phyloP scores from a whole-genome alignment of 768 basidiomycete genomes.

The Pleurotus sapidus region DNA sequence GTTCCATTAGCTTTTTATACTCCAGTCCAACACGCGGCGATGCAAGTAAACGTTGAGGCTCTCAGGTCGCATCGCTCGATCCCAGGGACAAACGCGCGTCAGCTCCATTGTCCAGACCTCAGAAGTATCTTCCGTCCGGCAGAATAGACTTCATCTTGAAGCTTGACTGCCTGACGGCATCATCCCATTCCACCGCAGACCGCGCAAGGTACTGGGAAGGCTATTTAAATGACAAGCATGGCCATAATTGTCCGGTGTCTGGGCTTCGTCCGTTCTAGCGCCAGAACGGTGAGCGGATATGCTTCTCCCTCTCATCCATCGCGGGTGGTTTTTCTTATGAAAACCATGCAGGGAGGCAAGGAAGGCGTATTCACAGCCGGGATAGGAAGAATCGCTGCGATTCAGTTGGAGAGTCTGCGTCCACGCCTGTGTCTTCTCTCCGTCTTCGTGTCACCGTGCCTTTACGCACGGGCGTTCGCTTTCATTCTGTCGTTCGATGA shows the following conservation, averaged over 20 bases:
- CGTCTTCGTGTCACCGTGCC: no score
- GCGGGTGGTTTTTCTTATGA: no score
- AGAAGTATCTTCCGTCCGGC: neutral
- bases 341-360: no score
- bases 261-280: neutral
- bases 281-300: neutral
- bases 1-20: no score
- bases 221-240: neutral
- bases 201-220: constrained; percentile 7
- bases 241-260: neutral
- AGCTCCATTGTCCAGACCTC: neutral
- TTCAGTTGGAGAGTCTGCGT: no score
- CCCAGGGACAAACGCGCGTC: neutral
- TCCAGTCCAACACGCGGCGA: neutral
- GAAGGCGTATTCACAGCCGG: no score
- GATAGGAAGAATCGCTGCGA: no score
- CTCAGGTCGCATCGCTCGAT: neutral
- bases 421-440: no score
- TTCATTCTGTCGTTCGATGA: no score
- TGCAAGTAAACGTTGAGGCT: neutral
- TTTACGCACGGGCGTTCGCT: no score
- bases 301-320: neutral
- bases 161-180: constrained; percentile 1
- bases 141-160: neutral
- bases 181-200: neutral